A percentile compares a stretch with the other conserved stretches of the same genome.
These are phyloP conservation scores for Lithospermum erythrorhizon DNA, from an alignment of 257 asterid species.

Conservation along the genomic window DNA sequence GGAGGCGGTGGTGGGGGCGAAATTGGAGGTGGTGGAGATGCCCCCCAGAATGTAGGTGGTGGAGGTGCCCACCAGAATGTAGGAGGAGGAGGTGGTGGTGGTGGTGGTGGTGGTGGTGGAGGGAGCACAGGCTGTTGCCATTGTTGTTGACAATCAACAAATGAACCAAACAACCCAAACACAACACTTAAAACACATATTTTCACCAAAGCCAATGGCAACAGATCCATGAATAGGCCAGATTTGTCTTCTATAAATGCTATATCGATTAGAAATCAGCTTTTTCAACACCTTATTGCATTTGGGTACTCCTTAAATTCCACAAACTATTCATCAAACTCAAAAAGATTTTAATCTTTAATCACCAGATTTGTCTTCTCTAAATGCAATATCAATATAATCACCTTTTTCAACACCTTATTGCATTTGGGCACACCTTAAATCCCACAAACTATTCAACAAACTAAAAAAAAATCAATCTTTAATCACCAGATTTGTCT, in stretches of 20 bases:
- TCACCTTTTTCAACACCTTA: constrained; percentile 19
- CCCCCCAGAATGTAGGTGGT: background rate
- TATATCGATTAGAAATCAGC: constrained; percentile 13
- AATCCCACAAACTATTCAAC: constrained; percentile 2
- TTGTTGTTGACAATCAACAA: constrained; percentile 32
- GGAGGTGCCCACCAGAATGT: background rate
- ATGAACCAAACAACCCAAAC: constrained; percentile 18
- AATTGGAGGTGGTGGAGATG: background rate
- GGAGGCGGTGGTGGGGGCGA: background rate
- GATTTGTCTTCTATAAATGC: background rate
- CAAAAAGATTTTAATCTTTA: background rate
- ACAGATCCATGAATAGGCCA: constrained; percentile 39
- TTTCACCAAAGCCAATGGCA: constrained; percentile 23
- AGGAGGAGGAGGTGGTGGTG: background rate
- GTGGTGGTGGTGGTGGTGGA: background rate
- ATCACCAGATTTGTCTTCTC: constrained; percentile 4
- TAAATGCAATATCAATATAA: constrained; percentile 8
- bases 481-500: constrained; percentile 6
- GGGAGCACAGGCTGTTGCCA: background rate
- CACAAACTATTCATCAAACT: background rate
- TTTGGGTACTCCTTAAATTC: constrained; percentile 26
- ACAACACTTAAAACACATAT: constrained; percentile 11
- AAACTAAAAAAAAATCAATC: background rate
- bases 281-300: constrained; percentile 29
- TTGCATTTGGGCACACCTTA: constrained; percentile 36